Percentiles rank a stretch among this genome's conserved stretches.
Evolutionary conservation across 257 asterid species (phyloP).

Genomic region (Solanum chilense): DNA sequence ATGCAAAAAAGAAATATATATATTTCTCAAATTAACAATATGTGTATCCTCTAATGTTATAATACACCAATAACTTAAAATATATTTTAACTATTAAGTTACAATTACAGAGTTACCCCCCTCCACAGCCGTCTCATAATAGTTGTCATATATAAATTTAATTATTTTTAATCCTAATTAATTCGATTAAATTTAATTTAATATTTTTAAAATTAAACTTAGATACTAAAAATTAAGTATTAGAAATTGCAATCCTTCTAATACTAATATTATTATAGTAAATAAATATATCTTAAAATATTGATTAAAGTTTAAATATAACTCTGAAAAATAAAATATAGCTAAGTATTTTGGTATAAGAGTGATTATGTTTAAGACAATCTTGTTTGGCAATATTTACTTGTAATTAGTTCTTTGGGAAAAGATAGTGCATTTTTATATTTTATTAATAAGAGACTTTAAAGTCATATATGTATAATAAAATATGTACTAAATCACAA

Average conservation of each 20-base stretch:
- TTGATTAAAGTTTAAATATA: too few relatives aligned
- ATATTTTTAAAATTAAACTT: too few relatives aligned
- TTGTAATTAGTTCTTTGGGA: not conserved
- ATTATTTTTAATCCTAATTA: not conserved
- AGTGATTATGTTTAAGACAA: not conserved
- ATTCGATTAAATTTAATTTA: not conserved
- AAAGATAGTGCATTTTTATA: not conserved
- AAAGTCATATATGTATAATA: not conserved
- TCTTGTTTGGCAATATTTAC: not conserved
- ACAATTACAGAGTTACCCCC: not conserved
- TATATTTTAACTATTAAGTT: too few relatives aligned
- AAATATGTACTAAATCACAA: not conserved
- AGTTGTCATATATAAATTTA: not conserved
- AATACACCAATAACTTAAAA: not conserved
- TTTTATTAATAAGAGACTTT: not conserved
- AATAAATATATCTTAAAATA: too few relatives aligned
- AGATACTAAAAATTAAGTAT: too few relatives aligned
- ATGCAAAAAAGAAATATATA: too few relatives aligned
- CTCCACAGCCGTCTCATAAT: not conserved
- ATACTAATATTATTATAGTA: too few relatives aligned
- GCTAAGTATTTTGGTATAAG: not conserved
- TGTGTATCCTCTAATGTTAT: not conserved
- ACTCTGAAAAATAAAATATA: too few relatives aligned
- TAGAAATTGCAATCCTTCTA: not conserved
- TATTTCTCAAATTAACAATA: not conserved